Evolutionary conservation across 2,329 filamentous ascomycete species (phyloP), one percentile per base, ranked within the genome.

Genomic region (Microsporum audouinii): DNA sequence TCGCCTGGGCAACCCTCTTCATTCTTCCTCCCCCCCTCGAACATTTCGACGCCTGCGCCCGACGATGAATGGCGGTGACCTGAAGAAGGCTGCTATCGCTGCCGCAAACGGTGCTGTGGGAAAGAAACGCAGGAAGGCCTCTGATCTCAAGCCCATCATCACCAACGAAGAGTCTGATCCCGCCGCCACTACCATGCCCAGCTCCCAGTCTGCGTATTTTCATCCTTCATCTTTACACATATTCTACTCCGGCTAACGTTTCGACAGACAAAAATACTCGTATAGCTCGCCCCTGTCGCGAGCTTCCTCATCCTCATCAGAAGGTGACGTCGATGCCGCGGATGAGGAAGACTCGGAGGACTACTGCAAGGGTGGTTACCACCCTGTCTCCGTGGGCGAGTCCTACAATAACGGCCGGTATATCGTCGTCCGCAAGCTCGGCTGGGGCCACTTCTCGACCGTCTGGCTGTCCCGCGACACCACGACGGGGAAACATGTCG

Each of bases 261-360:
- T 47, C 1, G 2, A 12, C 17, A 53, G 49, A 53, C 49, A 53
- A n/a, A 53, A 53, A 34, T 31, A 14, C 12, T 31, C 49, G 29
- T 64, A 64, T 65, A 62, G 67, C 62, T 76, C 76, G 62, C 75
- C 73, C 61, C 71, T 76, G 62, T 68, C 78, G 80, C 82, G 86
- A 68, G 92, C 90, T 64, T 87, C 87, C 59, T 84, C 85, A 61
- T 88, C 88, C 55, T 86, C 84, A 68, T 91, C 92, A 76, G 91
- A 96, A 73, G 82, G 84, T 68, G 84, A 88, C 75, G 91, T 96
- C 70, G 91, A 94, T 72, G 95, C 92, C 43, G 92, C 91, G 71
- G 94, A 97, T 73, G 94, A 99, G 78, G 94, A 99, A 77, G 94
- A 99, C 76, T 96, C 90, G 56, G 92, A 97, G 77, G 94, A 99